Evolutionary conservation across 2,329 filamentous ascomycete genomes (phyloP).

Genomic region (Fusarium devonianum): DNA sequence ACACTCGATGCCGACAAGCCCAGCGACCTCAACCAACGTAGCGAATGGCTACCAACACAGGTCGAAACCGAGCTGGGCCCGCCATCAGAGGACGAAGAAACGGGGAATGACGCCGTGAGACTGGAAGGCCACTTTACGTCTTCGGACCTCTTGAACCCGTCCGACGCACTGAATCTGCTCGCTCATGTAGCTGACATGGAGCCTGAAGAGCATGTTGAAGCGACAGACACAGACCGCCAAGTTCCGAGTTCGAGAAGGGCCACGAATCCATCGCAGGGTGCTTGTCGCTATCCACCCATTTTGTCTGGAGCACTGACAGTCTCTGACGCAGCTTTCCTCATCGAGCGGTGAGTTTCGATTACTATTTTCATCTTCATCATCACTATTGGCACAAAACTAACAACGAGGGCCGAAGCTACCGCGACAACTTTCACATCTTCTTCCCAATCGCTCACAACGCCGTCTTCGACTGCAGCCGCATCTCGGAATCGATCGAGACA

Average conservation of each 20-base stretch:
- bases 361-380: too few relatives aligned
- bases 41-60: slow-evolving; percentile 26
- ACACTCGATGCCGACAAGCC: too few relatives aligned
- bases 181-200: slow-evolving; percentile 52
- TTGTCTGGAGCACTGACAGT: slow-evolving; percentile 42
- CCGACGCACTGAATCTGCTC: slow-evolving; percentile 51
- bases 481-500: slow-evolving; percentile 63
- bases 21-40: slow-evolving; percentile 13
- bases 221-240: not conserved
- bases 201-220: slow-evolving; percentile 31
- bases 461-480: slow-evolving; percentile 60
- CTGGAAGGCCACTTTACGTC: slow-evolving; percentile 52
- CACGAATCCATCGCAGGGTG: not conserved
- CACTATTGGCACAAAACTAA: too few relatives aligned
- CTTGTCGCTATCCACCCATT: slow-evolving; percentile 45
- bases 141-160: slow-evolving; percentile 51
- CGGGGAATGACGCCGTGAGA: not conserved
- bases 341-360: slow-evolving; percentile 42
- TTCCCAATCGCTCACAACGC: slow-evolving; percentile 71
- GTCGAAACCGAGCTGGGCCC: slow-evolving; percentile 26
- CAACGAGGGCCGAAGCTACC: slow-evolving; percentile 57
- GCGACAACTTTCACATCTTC: slow-evolving; percentile 72
- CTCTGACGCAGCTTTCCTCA: slow-evolving; percentile 37
- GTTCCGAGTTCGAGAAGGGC: not conserved
- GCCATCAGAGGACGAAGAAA: slow-evolving; percentile 12